Evolutionary conservation across 23 red algal genomes (phyloP).

Genomic region (Gracilariopsis chorda): DNA sequence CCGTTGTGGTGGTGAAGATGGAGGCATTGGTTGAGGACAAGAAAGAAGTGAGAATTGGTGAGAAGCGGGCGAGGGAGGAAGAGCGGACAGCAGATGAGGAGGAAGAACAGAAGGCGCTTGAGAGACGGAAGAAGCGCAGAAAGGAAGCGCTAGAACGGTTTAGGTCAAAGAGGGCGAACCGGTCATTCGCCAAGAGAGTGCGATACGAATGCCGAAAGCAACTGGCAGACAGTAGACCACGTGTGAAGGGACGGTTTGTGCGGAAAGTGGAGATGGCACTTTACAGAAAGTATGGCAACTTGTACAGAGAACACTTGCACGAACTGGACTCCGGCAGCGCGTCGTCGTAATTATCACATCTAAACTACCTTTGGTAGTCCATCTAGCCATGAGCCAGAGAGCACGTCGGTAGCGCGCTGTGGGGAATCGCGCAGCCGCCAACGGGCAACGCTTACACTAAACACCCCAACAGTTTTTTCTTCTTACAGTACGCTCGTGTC

Average conservation of each 20-base stretch:
- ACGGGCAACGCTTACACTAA: too few relatives aligned
- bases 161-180: slow-evolving; percentile 57
- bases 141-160: slow-evolving; percentile 76
- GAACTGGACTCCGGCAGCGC: slow-evolving; percentile 8
- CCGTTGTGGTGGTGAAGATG: neutral
- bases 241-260: slow-evolving; percentile 92
- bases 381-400: too few relatives aligned
- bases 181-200: slow-evolving; percentile 79
- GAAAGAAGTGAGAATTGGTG: neutral
- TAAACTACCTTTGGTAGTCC: neutral
- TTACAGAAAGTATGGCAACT: slow-evolving; percentile 47
- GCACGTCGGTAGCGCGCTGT: too few relatives aligned
- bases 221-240: slow-evolving; percentile 76
- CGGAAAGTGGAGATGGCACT: slow-evolving; percentile 71
- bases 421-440: too few relatives aligned
- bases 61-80: neutral
- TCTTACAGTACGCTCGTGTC: too few relatives aligned
- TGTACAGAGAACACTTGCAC: slow-evolving; percentile 70
- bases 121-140: slow-evolving; percentile 59
- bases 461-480: too few relatives aligned
- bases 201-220: slow-evolving; percentile 81
- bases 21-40: neutral
- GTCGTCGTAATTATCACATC: too few relatives aligned
- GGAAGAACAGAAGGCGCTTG: slow-evolving; percentile 7
- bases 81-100: neutral